Evolutionary conservation across 768 basidiomycete species (phyloP).

Genomic region (Leccinum variicolor): DNA sequence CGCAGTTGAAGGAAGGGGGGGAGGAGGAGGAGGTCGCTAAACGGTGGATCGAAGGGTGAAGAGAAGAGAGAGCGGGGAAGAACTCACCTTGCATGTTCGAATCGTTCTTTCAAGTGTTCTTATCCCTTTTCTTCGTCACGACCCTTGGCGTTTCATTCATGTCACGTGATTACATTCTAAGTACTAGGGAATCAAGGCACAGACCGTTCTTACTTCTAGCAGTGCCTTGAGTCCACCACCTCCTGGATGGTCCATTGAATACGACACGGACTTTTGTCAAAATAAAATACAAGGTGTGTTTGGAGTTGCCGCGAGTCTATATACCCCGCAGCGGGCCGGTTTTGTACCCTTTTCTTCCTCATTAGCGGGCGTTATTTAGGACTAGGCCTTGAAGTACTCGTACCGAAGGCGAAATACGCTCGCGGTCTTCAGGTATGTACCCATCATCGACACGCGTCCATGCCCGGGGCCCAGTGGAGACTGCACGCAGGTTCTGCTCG

Average conservation of each 20-base stretch:
- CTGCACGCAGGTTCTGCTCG: no score
- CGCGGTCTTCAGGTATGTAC: no score
- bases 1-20: conserved; percentile 13
- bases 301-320: no score
- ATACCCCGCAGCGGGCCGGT: no score
- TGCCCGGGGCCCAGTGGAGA: no score
- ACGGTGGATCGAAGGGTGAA: conserved; percentile 4
- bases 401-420: conserved; percentile 9
- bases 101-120: conserved; percentile 11
- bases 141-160: not conserved
- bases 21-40: conserved; percentile 21
- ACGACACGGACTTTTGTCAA: no score
- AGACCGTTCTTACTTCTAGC: no score
- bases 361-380: conserved; percentile 20
- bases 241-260: no score
- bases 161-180: conserved; percentile 16
- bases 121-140: conserved; percentile 7
- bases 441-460: no score
- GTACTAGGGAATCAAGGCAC: no score
- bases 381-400: conserved; percentile 27
- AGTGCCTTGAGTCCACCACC: no score
- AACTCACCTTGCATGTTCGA: conserved; percentile 21
- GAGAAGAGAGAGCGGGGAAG: not conserved
- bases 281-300: no score
- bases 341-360: not conserved